Percentiles rank a stretch among this genome's conserved stretches.
These are phyloP conservation scores for Xylariaceae sp. DNA, from an alignment of 2,329 filamentous ascomycete genomes.

Conservation along the genomic window DNA sequence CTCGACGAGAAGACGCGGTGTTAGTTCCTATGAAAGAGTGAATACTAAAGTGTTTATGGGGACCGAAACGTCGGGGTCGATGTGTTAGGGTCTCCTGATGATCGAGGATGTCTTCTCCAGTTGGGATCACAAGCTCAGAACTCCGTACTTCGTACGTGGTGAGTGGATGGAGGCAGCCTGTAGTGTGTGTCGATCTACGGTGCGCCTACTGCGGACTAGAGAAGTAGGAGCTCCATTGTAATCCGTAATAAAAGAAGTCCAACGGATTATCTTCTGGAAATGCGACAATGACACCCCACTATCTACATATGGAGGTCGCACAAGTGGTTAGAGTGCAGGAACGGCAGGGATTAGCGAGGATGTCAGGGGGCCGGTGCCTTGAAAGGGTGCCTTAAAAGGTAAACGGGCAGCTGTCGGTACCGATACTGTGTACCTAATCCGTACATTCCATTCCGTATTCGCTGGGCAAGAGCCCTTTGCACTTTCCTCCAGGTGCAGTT, in stretches of 20 bases:
- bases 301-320: not conserved
- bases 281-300: not conserved
- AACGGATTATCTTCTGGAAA: not conserved
- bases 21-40: not conserved
- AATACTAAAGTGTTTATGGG: not conserved
- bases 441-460: too few relatives aligned
- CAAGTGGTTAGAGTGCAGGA: not conserved
- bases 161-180: not conserved
- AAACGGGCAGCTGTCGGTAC: not conserved
- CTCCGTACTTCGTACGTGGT: too few relatives aligned
- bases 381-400: not conserved
- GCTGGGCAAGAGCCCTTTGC: too few relatives aligned
- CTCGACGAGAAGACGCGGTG: conserved; percentile 8
- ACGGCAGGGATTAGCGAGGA: not conserved
- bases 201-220: too few relatives aligned
- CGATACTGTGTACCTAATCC: not conserved
- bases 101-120: not conserved
- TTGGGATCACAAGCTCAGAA: not conserved
- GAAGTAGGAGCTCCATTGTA: not conserved
- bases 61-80: not conserved
- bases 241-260: not conserved
- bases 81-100: not conserved
- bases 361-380: not conserved
- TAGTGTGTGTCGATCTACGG: not conserved
- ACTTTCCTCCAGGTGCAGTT: too few relatives aligned